phyloP scores from a whole-genome alignment of 495 filamentous ascomycete genomes.

The Durotheca rogersii region DNA sequence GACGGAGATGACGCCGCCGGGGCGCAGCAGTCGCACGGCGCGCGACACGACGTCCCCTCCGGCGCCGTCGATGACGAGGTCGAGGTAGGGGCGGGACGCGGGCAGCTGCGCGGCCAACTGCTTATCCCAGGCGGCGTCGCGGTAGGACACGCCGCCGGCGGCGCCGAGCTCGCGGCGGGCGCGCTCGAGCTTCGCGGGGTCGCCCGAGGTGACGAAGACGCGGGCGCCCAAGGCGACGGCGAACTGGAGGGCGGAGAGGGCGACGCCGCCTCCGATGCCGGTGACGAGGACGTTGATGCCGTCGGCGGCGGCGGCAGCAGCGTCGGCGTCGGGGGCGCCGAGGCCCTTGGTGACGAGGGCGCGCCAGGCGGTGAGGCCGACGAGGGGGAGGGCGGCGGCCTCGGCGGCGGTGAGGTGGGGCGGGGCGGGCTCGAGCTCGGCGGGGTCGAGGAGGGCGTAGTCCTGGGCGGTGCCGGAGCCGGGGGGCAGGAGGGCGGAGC shows the following conservation, averaged over 20 bases:
- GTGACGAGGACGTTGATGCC: conserved; percentile 71
- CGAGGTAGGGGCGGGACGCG: conserved; percentile 57
- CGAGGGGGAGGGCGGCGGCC: conserved; percentile 77
- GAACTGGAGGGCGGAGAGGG: conserved; percentile 68
- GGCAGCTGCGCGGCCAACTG: conserved; percentile 60
- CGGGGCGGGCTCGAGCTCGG: conserved; percentile 73
- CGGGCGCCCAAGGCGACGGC: conserved; percentile 63
- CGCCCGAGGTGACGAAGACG: conserved; percentile 69
- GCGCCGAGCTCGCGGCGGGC: conserved; percentile 67
- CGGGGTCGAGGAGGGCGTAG: conserved; percentile 63
- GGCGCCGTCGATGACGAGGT: conserved; percentile 74
- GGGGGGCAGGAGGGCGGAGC: conserved; percentile 59
- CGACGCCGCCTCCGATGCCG: conserved; percentile 80
- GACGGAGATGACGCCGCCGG: conserved; percentile 64
- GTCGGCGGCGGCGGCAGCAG: conserved; percentile 52
- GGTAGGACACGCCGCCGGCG: conserved; percentile 68
- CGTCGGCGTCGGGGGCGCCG: conserved; percentile 64
- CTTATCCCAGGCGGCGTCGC: conserved; percentile 66
- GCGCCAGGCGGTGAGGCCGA: conserved; percentile 84
- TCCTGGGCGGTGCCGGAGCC: conserved; percentile 76
- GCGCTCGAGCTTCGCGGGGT: conserved; percentile 62
- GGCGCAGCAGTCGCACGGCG: conserved; percentile 57
- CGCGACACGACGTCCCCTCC: conserved; percentile 70
- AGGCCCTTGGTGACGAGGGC: conserved; percentile 70
- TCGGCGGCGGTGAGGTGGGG: conserved; percentile 67